These are phyloP conservation scores for Lodderomyces jiufengensis DNA, from an alignment of 1,139 yeast genomes.

Conservation along the genomic window DNA sequence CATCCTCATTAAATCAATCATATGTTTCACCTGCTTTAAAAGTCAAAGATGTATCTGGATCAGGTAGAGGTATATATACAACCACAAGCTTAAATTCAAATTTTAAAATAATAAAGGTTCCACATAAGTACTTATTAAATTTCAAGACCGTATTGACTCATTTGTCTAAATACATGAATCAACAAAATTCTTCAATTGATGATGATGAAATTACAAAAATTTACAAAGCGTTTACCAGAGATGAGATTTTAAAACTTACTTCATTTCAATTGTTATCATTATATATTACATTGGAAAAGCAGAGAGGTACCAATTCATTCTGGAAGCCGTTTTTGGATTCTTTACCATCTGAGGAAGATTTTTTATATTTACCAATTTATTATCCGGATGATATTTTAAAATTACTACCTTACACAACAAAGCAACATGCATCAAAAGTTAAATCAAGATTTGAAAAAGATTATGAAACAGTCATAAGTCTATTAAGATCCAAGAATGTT, in stretches of 20 bases:
- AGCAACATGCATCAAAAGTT: slow-evolving; percentile 34
- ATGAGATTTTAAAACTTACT: slow-evolving; percentile 31
- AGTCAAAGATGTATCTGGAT: slow-evolving; percentile 25
- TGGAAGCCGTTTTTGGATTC: slow-evolving; percentile 65
- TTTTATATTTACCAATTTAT: slow-evolving; percentile 46
- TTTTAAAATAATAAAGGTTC: slow-evolving; percentile 47
- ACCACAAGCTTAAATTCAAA: background rate
- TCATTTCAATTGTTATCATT: slow-evolving; percentile 49
- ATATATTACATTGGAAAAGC: slow-evolving; percentile 46
- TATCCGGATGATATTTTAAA: slow-evolving; percentile 42
- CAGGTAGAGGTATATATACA: slow-evolving; percentile 67
- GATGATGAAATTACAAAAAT: slow-evolving; percentile 23
- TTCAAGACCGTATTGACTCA: slow-evolving; percentile 50
- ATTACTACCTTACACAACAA: slow-evolving; percentile 39
- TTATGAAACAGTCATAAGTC: slow-evolving; percentile 21
- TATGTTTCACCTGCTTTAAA: slow-evolving; percentile 29
- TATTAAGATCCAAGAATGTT: slow-evolving; percentile 19
- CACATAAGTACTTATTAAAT: slow-evolving; percentile 59
- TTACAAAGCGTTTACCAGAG: slow-evolving; percentile 28
- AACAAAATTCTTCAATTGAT: slow-evolving; percentile 20
- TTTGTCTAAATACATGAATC: slow-evolving; percentile 21
- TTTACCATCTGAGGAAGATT: slow-evolving; percentile 51
- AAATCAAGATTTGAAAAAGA: slow-evolving; percentile 37
- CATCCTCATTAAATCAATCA: slow-evolving; percentile 19
- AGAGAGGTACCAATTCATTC: slow-evolving; percentile 38